Evolutionary conservation across 2,329 filamentous ascomycete genomes (phyloP).

Genomic region (Dendryphion nanum): DNA sequence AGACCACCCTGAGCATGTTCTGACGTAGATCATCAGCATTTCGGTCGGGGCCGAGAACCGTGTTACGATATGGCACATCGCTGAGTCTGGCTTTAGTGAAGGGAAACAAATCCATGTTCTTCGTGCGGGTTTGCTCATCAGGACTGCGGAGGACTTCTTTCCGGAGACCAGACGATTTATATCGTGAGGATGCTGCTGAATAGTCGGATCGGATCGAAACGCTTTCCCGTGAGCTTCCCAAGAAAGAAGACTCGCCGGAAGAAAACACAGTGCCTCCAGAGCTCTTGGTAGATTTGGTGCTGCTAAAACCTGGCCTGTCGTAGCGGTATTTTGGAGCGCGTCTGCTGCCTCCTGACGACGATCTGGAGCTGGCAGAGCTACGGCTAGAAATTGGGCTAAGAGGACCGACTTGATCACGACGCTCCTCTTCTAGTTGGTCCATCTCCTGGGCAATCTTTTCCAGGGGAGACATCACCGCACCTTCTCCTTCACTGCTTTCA

Average conservation of each 20-base stretch:
- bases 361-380: slow-evolving; percentile 58
- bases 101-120: slow-evolving; percentile 76
- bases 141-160: slow-evolving; percentile 80
- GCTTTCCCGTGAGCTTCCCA: slow-evolving; percentile 48
- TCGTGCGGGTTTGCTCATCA: slow-evolving; percentile 59
- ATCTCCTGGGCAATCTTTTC: slow-evolving; percentile 73
- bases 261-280: slow-evolving; percentile 64
- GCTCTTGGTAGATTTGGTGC: slow-evolving; percentile 23
- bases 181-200: slow-evolving; percentile 48
- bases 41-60: slow-evolving; percentile 50
- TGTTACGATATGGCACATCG: slow-evolving; percentile 78
- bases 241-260: slow-evolving; percentile 57
- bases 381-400: slow-evolving; percentile 67
- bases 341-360: slow-evolving; percentile 51
- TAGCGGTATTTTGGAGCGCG: slow-evolving; percentile 46
- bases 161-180: slow-evolving; percentile 67
- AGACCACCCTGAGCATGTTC: slow-evolving; percentile 92
- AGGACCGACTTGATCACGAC: slow-evolving; percentile 62
- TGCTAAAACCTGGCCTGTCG: slow-evolving; percentile 41
- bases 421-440: slow-evolving; percentile 60
- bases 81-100: slow-evolving; percentile 77
- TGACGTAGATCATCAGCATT: slow-evolving; percentile 71
- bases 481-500: slow-evolving; percentile 68
- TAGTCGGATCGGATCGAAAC: slow-evolving; percentile 56
- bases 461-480: slow-evolving; percentile 62